phyloP scores from a whole-genome alignment of 768 basidiomycete genomes.

The Tylopilus sp. region DNA sequence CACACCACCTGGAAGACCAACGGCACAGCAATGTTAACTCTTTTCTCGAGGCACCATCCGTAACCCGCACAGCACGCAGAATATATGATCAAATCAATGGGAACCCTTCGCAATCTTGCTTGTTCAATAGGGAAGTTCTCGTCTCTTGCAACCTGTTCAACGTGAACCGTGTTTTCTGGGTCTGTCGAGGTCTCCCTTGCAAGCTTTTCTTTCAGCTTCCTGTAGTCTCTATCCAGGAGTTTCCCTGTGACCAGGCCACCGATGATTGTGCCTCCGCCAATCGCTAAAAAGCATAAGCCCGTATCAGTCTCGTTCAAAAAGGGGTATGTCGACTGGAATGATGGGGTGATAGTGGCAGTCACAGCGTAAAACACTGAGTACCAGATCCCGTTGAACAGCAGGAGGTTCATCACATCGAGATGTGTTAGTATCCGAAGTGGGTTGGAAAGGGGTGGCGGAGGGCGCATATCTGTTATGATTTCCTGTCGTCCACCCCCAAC shows the following conservation, averaged over 20 bases:
- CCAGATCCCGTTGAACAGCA: conserved; percentile 51
- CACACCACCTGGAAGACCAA: conserved; percentile 44
- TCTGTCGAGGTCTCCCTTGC: conserved; percentile 12
- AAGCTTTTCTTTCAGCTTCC: conserved; percentile 29
- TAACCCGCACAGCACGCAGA: conserved; percentile 46
- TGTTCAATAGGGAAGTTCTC: conserved; percentile 59
- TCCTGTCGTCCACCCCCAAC: conserved; percentile 24
- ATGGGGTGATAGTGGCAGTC: conserved; percentile 44
- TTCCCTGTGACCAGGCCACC: conserved; percentile 59
- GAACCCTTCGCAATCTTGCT: conserved; percentile 50
- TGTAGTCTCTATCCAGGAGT: conserved; percentile 67
- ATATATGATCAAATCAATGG: conserved; percentile 39
- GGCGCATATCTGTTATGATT: background rate
- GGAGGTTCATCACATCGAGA: conserved; percentile 37
- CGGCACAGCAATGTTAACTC: conserved; percentile 49
- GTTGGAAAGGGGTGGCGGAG: conserved; percentile 32
- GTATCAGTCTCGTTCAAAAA: conserved; percentile 46
- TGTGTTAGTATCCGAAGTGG: conserved; percentile 37
- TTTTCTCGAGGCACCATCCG: conserved; percentile 56
- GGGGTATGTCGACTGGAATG: conserved; percentile 50
- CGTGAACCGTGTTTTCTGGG: conserved; percentile 16
- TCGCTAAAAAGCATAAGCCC: conserved; percentile 75
- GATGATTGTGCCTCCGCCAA: conserved; percentile 67
- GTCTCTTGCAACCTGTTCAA: conserved; percentile 26
- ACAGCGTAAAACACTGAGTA: conserved; percentile 51